phyloP scores from a whole-genome alignment of 108 stramenopile genomes.

The Epithemia pelagica region DNA sequence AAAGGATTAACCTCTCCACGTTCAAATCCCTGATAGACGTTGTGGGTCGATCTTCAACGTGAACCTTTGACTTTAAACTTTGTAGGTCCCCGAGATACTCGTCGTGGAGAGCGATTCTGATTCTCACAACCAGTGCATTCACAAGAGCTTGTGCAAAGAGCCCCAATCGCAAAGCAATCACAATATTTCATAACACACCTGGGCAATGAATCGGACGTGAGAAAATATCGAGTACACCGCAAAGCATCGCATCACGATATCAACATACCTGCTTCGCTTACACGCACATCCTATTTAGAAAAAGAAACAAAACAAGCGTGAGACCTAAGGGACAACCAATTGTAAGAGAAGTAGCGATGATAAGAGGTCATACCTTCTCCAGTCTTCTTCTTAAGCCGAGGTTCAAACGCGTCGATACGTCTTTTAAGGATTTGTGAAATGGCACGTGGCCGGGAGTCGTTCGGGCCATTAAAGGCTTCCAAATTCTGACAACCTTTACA shows the following conservation, averaged over 20 bases:
- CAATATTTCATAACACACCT: conserved; percentile 71
- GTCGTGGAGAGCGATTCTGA: background rate
- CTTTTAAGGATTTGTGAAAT: conserved; percentile 34
- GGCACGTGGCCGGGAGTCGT: conserved; percentile 37
- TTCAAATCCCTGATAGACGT: no score
- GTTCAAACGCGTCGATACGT: conserved; percentile 54
- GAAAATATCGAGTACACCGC: no score
- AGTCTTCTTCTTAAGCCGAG: conserved; percentile 22
- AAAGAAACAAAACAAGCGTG: no score
- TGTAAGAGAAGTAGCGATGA: no score
- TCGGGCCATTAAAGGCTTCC: conserved; percentile 15
- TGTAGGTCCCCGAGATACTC: background rate
- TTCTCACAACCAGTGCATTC: background rate
- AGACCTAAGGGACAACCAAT: no score
- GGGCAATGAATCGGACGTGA: no score
- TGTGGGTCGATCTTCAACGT: no score
- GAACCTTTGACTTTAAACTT: background rate
- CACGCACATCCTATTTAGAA: conserved; percentile 58
- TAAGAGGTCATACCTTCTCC: no score
- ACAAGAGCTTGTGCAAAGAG: conserved; percentile 30
- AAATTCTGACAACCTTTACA: conserved; percentile 58
- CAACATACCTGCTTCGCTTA: conserved; percentile 49
- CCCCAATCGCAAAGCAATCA: conserved; percentile 36
- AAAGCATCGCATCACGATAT: no score
- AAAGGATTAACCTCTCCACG: no score